Evolutionary conservation across 2,329 filamentous ascomycete species (phyloP).

Genomic region (Fusarium sp.): DNA sequence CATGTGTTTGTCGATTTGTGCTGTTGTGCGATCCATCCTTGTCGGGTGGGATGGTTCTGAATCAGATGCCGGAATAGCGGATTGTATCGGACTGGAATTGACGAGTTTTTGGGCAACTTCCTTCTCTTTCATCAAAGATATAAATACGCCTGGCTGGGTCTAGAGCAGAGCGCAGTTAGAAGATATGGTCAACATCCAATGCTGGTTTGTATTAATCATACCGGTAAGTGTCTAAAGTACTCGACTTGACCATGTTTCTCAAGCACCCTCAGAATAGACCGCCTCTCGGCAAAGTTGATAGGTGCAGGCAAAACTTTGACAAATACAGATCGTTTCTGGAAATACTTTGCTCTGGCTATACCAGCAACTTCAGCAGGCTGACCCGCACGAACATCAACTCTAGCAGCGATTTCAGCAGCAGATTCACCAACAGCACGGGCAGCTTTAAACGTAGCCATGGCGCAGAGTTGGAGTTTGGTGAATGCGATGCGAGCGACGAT

Average conservation of each 20-base stretch:
- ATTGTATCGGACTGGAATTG: conserved; percentile 63
- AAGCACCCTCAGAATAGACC: conserved; percentile 67
- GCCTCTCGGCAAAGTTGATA: conserved; percentile 67
- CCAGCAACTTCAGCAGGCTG: not conserved
- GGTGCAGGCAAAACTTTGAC: conserved; percentile 68
- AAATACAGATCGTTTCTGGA: conserved; percentile 55
- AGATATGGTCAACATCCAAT: not conserved
- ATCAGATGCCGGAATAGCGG: conserved; percentile 56
- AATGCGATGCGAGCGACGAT: not conserved
- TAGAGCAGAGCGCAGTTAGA: conserved; percentile 44
- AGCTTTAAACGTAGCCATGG: not conserved
- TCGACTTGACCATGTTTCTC: conserved; percentile 66
- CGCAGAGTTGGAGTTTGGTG: not conserved
- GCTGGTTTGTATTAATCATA: conserved; percentile 15
- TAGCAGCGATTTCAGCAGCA: not conserved
- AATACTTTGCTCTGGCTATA: conserved; percentile 9
- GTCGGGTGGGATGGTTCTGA: conserved; percentile 51
- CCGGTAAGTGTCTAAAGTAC: conserved; percentile 61
- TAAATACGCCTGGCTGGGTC: conserved; percentile 65
- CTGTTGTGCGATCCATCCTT: conserved; percentile 5
- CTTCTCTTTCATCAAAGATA: conserved; percentile 63
- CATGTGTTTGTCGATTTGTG: conserved; percentile 6
- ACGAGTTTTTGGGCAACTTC: conserved; percentile 60
- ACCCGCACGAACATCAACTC: not conserved
- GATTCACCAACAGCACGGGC: not conserved